phyloP scores from a whole-genome alignment of 164 flowering plant species.

The Platanus orientalis region DNA sequence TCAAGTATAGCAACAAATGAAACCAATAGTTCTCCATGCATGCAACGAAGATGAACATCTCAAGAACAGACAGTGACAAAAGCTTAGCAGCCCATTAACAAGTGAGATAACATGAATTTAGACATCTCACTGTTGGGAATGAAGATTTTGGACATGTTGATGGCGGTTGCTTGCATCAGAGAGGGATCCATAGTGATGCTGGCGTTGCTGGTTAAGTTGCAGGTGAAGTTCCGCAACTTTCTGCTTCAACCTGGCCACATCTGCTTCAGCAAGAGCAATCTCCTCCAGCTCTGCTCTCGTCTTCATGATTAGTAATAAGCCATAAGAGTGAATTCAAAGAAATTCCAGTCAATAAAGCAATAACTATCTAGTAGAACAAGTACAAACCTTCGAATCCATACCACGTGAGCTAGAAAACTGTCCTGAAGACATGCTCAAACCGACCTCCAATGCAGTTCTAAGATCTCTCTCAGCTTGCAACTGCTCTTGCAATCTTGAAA shows the following conservation, averaged over 20 bases:
- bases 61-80: neutral
- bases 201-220: constrained; percentile 51
- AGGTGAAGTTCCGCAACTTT: constrained; percentile 58
- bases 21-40: neutral
- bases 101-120: neutral
- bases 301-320: too few relatives aligned
- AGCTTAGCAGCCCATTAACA: neutral
- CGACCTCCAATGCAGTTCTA: constrained; percentile 64
- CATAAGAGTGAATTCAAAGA: too few relatives aligned
- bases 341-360: too few relatives aligned
- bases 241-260: constrained; percentile 53
- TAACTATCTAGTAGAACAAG: too few relatives aligned
- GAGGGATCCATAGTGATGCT: constrained; percentile 21
- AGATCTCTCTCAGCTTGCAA: constrained; percentile 69
- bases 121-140: constrained; percentile 64
- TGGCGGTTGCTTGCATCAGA: constrained; percentile 25
- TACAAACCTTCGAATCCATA: constrained; percentile 64
- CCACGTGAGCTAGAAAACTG: constrained; percentile 24
- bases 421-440: constrained; percentile 32
- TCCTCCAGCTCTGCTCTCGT: constrained; percentile 64
- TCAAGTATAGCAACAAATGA: too few relatives aligned
- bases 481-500: constrained; percentile 65
- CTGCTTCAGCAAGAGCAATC: constrained; percentile 57
- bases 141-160: constrained; percentile 22
- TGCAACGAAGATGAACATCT: neutral